Evolutionary conservation across 2,329 filamentous ascomycete genomes (phyloP), one percentile per base, ranked within the genome.

Genomic region (Nothopassalora personata): DNA sequence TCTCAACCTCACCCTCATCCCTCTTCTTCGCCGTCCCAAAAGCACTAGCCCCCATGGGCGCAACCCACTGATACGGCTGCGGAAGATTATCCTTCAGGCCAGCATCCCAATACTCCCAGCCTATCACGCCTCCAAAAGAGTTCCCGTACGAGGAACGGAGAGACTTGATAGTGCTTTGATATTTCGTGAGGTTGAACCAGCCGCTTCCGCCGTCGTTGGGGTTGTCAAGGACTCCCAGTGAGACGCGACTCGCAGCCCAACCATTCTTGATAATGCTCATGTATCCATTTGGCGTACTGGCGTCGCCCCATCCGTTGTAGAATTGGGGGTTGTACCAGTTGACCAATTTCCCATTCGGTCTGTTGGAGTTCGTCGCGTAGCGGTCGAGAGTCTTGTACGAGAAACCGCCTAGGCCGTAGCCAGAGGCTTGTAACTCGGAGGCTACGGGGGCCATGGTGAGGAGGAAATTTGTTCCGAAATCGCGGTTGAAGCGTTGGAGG

Each of bases 381-480:
- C 39, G 52, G 43, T 70, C 67, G 11, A 68, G 57, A 4, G 58
- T 57, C 2, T 53, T 49, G 59, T 70, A 67, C n/a, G 53, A 56
- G 58, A 70, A 68, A 8, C 67, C 67, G 13, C 61, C 58, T 8
- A 70, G 59, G 2, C 66, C 67, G 5, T 56, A 56, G n/a, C 58
- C 62, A 8, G 30, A 46, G 5, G 60, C 58, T 8, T 64, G 58
- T 7, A 70, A 53, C 23, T 64, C 64, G 0, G 67, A 67, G 6
- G 69, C 68, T 0, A 71, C 69, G n/a, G 69, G 69, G 1, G 69
- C 68, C 66, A 71, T 68, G 9, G 68, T 70, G 10, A 67, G 57
- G 58, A 71, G 59, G 66, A 71, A 71, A 27, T 64, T 62, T 5
- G 60, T 19, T 23, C 49, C 69, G 27, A 70, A 65, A 52, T 70